Base-by-base conservation (phyloP, 257 asterid species). In the Agastache rugosa region DNA sequence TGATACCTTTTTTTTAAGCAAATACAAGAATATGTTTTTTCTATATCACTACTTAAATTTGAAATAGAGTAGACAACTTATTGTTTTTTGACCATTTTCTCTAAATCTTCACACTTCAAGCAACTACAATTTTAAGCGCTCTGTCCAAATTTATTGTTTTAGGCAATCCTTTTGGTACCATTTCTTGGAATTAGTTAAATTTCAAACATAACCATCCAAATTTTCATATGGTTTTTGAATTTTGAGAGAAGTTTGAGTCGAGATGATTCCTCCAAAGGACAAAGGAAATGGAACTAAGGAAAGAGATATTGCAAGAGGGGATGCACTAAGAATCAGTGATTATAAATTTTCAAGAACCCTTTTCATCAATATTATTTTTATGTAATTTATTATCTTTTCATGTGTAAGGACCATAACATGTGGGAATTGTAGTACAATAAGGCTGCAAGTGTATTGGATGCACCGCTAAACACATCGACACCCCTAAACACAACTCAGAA, bases 401-500 rank as follows among this genome's bases (percentile, higher is more conserved):
- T 48, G 56, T 50, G 11, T 6, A 50, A 50, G 56, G 56, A 50
- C 56, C 5, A n/a, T n/a, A 50, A 14, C 23, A 50, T 16, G 56
- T 16, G 56, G 19, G 56, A 50, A 8, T 16, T 8, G 8, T 27
- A 67, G 12, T 14, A 23, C 6, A 15, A 23, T 41, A 10, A 42
- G 42, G 59, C 72, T 23, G 59, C 22, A 67, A 14, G 42, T 44
- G 20, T 9, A 67, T 45, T 14, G 42, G 72, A 37, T 42, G 37
- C 55, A 42, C n/a, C 17, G n/a, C 55, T 44, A 22, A 22, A 35
- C 44, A 45, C 60, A 25, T n/a, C 8, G 48, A 50, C 25, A 50
- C 22, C 55, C 23, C 25, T 8, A 4, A 23, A 67, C 25, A 3
- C 66, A 35, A 34, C n/a, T 37, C 15, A 37, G 15, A 29, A 16